Conservation (phyloP, 2,329 filamentous ascomycete species). For the Xylariaceae sp. region DNA sequence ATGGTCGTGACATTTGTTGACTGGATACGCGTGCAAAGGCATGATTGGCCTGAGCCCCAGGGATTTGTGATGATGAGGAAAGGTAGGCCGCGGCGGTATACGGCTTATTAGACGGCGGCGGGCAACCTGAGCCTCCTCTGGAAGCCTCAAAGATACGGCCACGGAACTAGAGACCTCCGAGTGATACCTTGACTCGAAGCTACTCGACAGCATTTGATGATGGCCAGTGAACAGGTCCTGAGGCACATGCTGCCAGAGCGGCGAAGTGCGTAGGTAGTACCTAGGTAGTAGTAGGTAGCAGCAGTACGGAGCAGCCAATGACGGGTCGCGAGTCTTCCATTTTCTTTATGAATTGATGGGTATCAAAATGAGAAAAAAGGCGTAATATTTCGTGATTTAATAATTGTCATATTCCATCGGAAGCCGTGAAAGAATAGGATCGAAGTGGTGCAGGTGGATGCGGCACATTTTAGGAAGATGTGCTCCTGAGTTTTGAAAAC, state of each 20-base stretch:
- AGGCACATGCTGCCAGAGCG: conserved; percentile 14
- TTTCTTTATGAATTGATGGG: background rate
- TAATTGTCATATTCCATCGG: background rate
- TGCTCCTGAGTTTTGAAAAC: too few species aligned
- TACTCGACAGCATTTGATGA: background rate
- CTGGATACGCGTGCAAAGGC: conserved; percentile 16
- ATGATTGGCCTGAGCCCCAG: conserved; percentile 10
- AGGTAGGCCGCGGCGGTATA: conserved; percentile 9
- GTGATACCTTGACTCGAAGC: background rate
- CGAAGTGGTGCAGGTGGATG: too few species aligned
- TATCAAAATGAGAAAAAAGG: background rate
- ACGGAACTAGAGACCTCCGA: conserved; percentile 6
- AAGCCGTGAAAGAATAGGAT: too few species aligned
- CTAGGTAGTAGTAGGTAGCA: too few species aligned
- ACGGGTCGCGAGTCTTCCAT: conserved; percentile 8
- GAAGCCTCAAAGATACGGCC: background rate
- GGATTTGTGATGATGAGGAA: conserved; percentile 6
- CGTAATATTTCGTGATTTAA: background rate
- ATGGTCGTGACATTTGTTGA: conserved; percentile 12
- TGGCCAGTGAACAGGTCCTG: conserved; percentile 9
- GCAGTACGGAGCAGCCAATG: conserved; percentile 5
- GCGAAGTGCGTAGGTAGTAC: background rate
- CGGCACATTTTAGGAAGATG: too few species aligned
- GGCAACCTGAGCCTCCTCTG: conserved; percentile 8
- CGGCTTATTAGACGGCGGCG: background rate